Percentiles rank a stretch among this genome's conserved stretches.
phyloP scores from a whole-genome alignment of 805 yeast genomes.

The Candida oleophila region DNA sequence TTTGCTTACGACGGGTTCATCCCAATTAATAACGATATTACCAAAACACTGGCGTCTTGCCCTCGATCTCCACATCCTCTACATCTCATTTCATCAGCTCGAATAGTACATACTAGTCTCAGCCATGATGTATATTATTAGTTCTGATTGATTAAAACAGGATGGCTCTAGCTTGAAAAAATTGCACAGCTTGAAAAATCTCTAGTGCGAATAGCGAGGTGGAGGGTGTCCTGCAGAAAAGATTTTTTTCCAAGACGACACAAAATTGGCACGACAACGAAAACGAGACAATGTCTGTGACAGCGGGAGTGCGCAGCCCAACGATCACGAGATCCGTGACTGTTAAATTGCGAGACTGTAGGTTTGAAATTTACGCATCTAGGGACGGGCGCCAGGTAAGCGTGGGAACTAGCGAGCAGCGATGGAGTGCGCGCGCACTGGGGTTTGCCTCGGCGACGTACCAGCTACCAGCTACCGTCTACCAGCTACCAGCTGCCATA shows the following conservation, averaged over 20 bases:
- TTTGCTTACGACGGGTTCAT: no score
- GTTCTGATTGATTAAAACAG: conserved; percentile 3
- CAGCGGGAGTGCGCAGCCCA: not conserved
- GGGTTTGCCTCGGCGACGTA: no score
- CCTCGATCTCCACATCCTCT: not conserved
- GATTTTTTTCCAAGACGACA: not conserved
- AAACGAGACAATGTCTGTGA: conserved; percentile 3
- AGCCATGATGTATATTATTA: conserved; percentile 26
- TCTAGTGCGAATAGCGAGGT: conserved; percentile 1
- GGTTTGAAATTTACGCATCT: not conserved
- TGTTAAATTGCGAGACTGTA: not conserved
- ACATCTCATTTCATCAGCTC: not conserved
- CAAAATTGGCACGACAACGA: not conserved
- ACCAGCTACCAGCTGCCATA: not conserved
- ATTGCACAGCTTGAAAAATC: conserved; percentile 6
- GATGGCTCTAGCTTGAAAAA: not conserved
- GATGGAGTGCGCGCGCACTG: no score
- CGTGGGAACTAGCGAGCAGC: no score
- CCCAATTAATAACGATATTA: not conserved
- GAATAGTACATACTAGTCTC: conserved; percentile 32
- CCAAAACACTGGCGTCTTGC: not conserved
- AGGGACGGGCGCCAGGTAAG: no score
- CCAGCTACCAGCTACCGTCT: not conserved
- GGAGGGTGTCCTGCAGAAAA: conserved; percentile 1
- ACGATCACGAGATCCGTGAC: conserved; percentile 5